These are phyloP conservation scores for Alloascoidea hylecoeti DNA, from an alignment of 805 yeast genomes.

Conservation along the genomic window DNA sequence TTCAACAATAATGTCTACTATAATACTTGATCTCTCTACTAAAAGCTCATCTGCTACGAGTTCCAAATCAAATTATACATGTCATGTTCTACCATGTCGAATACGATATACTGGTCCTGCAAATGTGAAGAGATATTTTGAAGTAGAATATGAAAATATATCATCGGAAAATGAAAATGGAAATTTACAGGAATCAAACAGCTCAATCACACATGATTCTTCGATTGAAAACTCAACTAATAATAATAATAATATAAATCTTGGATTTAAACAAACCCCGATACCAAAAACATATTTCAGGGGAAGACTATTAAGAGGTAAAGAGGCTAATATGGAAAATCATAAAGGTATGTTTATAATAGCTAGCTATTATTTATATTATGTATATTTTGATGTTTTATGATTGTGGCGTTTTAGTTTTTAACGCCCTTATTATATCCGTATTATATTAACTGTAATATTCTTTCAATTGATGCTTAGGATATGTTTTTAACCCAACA, in stretches of 20 bases:
- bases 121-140: slow-evolving; percentile 10
- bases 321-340: slow-evolving; percentile 4
- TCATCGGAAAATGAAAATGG: slow-evolving; percentile 1
- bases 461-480: no score
- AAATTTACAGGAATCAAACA: neutral
- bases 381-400: neutral
- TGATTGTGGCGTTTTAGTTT: neutral
- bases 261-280: no score
- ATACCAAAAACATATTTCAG: slow-evolving; percentile 10
- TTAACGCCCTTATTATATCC: slow-evolving; percentile 1
- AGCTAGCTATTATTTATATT: no score
- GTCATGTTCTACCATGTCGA: slow-evolving; percentile 14
- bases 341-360: neutral
- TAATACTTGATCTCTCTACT: no score
- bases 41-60: no score
- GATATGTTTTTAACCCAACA: no score
- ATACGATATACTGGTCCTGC: slow-evolving; percentile 13
- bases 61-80: no score
- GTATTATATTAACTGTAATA: no score
- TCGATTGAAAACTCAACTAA: neutral
- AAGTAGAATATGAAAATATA: slow-evolving; percentile 3
- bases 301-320: slow-evolving; percentile 10
- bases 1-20: no score
- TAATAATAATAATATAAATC: neutral
- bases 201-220: neutral